A percentile compares a stretch with the other conserved stretches of the same genome.
Conservation (phyloP, 2,329 filamentous ascomycete species). For the Fusarium hostae region DNA sequence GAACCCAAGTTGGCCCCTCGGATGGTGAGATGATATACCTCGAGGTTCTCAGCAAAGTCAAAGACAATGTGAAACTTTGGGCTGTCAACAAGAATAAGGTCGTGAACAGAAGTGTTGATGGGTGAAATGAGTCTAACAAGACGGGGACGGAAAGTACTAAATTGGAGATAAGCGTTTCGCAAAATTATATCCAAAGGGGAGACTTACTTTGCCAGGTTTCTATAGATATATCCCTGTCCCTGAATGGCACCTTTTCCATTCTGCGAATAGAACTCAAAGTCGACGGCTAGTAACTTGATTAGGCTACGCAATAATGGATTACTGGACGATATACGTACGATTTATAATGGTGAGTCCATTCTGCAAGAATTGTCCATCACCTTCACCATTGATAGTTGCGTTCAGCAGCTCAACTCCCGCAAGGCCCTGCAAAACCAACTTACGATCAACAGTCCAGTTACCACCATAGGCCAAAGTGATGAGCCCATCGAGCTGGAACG, state of each 20-base stretch:
- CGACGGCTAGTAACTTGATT: neutral
- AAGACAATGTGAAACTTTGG: neutral
- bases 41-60: neutral
- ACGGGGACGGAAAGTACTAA: neutral
- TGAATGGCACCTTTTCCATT: neutral
- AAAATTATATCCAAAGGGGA: rapidly evolving
- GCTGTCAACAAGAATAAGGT: neutral
- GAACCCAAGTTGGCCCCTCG: neutral
- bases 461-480: neutral
- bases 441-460: neutral
- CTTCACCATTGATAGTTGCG: slow-evolving; percentile 1
- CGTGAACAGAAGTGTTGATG: neutral
- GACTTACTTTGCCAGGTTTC: neutral
- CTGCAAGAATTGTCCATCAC: neutral
- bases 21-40: neutral
- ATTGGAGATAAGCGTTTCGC: neutral
- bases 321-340: neutral
- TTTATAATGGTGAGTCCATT: neutral
- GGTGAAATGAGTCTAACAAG: neutral
- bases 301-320: neutral
- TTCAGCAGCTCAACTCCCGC: neutral
- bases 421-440: neutral
- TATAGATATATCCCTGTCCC: neutral
- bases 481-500: neutral
- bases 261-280: neutral